These are phyloP conservation scores for Diaporthe longicolla DNA, from an alignment of 2,329 filamentous ascomycete species.

Conservation along the genomic window DNA sequence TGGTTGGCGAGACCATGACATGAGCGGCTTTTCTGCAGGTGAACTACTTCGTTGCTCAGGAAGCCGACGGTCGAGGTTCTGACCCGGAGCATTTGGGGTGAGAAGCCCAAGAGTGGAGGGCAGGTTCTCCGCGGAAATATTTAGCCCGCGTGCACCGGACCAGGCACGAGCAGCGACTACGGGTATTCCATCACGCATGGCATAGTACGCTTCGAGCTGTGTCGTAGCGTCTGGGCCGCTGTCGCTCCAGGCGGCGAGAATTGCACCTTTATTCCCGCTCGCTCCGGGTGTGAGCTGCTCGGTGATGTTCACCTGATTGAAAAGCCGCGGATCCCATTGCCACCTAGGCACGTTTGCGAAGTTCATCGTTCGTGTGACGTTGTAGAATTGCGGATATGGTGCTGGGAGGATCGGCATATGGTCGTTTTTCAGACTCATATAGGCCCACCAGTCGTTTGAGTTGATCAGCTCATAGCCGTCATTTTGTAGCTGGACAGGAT, in stretches of 20 bases:
- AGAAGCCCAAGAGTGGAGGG: background rate
- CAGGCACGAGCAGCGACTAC: slow-evolving; percentile 59
- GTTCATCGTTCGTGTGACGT: slow-evolving; percentile 57
- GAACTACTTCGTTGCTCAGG: background rate
- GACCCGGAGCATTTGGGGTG: background rate
- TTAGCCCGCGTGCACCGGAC: slow-evolving; percentile 50
- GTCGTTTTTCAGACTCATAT: slow-evolving; percentile 68
- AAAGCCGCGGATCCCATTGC: slow-evolving; percentile 62
- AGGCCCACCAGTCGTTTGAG: slow-evolving; percentile 66
- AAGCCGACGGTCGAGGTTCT: slow-evolving; percentile 23
- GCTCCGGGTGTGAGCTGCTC: slow-evolving; percentile 50
- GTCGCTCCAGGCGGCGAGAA: slow-evolving; percentile 63
- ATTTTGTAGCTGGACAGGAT: slow-evolving; percentile 56
- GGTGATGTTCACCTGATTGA: slow-evolving; percentile 58
- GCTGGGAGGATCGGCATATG: slow-evolving; percentile 61
- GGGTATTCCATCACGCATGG: slow-evolving; percentile 60
- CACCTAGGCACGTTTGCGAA: slow-evolving; percentile 58
- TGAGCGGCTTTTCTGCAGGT: background rate
- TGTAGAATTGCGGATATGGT: slow-evolving; percentile 62
- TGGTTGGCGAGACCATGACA: slow-evolving; percentile 39
- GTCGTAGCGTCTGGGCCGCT: slow-evolving; percentile 63
- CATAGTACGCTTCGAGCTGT: slow-evolving; percentile 63
- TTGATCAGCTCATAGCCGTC: slow-evolving; percentile 59
- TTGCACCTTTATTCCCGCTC: slow-evolving; percentile 52
- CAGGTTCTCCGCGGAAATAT: background rate